A percentile compares a stretch with the other conserved stretches of the same genome.
Evolutionary conservation across 2,329 filamentous ascomycete species (phyloP).

Genomic region (Emmonsiellopsis sp.): DNA sequence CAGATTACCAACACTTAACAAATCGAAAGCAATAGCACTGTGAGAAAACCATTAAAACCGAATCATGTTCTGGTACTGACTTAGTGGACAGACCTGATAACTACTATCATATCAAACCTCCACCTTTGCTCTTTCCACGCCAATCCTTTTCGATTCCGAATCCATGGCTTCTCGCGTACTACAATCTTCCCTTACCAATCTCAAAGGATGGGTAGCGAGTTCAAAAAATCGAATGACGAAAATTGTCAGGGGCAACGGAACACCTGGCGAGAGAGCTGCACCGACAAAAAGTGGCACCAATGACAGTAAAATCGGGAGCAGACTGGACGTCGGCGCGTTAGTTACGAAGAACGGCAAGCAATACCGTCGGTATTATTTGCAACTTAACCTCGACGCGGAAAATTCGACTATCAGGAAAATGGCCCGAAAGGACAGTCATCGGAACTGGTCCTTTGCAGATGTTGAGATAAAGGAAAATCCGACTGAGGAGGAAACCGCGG

Average conservation of each 20-base stretch:
- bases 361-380: slow-evolving; percentile 3
- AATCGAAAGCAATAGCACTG: no score
- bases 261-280: background rate
- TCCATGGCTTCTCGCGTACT: no score
- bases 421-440: background rate
- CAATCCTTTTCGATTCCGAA: no score
- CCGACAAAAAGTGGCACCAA: slow-evolving; percentile 1
- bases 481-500: background rate
- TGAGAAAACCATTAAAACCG: no score
- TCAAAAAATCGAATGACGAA: background rate
- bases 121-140: no score
- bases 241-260: slow-evolving; percentile 1
- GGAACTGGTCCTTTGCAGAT: background rate
- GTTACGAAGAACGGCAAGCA: background rate
- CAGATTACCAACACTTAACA: no score
- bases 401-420: slow-evolving; percentile 1
- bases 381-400: slow-evolving; percentile 3
- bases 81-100: no score
- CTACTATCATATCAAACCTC: no score
- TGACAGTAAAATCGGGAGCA: slow-evolving; percentile 3
- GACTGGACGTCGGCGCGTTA: slow-evolving; percentile 3
- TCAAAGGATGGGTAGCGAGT: background rate
- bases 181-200: background rate
- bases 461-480: background rate
- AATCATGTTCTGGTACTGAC: no score